Evolutionary conservation across 2,329 filamentous ascomycete genomes (phyloP).

Genomic region (Amylocarpus encephaloides): DNA sequence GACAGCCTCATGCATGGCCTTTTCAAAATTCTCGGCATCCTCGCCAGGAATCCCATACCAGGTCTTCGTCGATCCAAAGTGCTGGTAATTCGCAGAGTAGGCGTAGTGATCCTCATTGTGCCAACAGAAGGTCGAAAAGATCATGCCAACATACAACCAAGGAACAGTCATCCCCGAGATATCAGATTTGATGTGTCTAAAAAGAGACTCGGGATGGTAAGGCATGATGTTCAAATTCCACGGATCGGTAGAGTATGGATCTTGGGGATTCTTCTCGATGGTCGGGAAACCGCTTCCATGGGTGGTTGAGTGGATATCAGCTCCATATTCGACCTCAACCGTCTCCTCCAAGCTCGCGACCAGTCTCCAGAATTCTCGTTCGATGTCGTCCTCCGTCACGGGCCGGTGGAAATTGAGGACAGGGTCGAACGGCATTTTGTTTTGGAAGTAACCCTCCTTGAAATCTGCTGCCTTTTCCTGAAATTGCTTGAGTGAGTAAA

Average conservation of each 20-base stretch:
- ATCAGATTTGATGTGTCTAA: conserved; percentile 95
- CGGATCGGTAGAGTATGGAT: conserved; percentile 80
- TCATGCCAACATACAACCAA: conserved; percentile 99
- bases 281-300: conserved; percentile 97
- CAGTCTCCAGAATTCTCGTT: conserved; percentile 92
- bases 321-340: conserved; percentile 95
- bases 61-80: conserved; percentile 96
- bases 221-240: conserved; percentile 97
- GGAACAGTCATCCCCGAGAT: conserved; percentile 99
- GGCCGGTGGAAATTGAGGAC: conserved; percentile 72
- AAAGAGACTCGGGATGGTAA: conserved; percentile 83
- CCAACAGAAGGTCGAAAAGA: conserved; percentile 99
- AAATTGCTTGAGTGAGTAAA: conserved; percentile 93
- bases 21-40: conserved; percentile 90
- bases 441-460: conserved; percentile 88
- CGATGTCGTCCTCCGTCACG: conserved; percentile 90
- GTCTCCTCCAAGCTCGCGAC: conserved; percentile 92
- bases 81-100: conserved; percentile 97
- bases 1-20: conserved; percentile 90
- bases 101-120: conserved; percentile 98
- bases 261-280: conserved; percentile 79
- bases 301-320: conserved; percentile 96
- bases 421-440: conserved; percentile 82
- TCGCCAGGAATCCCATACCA: conserved; percentile 97
- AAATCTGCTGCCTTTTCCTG: conserved; percentile 94